Conservation (phyloP, 2,329 filamentous ascomycete genomes). For the Sarocladiaceae sp. region DNA sequence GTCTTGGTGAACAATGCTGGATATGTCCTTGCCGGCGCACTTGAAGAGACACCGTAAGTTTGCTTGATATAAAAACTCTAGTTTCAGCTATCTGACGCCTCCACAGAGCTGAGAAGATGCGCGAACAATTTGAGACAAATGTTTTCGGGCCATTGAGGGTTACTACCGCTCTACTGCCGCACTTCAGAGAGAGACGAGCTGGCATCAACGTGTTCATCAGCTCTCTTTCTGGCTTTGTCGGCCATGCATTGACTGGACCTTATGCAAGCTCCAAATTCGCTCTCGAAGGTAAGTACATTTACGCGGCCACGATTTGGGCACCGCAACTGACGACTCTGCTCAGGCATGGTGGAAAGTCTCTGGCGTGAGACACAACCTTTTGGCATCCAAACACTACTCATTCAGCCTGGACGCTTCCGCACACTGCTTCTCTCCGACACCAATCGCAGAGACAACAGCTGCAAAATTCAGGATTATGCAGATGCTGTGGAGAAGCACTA, state of each 20-base stretch:
- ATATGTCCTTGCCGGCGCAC: slow-evolving; percentile 20
- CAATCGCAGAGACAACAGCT: slow-evolving; percentile 8
- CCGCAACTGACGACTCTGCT: background rate
- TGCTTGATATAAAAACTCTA: too few species aligned
- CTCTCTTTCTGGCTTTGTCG: slow-evolving; percentile 11
- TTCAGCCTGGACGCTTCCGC: slow-evolving; percentile 3
- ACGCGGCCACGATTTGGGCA: background rate
- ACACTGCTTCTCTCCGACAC: background rate
- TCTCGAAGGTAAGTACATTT: slow-evolving; percentile 9
- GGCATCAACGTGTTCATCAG: slow-evolving; percentile 14
- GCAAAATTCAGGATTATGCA: slow-evolving; percentile 11
- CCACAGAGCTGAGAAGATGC: background rate
- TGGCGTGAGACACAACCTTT: slow-evolving; percentile 9
- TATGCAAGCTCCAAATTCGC: slow-evolving; percentile 14
- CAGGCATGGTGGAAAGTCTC: slow-evolving; percentile 14
- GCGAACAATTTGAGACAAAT: background rate
- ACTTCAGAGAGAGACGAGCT: slow-evolving; percentile 10
- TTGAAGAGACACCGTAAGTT: slow-evolving; percentile 22
- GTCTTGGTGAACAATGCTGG: slow-evolving; percentile 36
- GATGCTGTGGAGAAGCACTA: slow-evolving; percentile 8
- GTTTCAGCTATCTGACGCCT: too few species aligned
- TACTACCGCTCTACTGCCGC: slow-evolving; percentile 6
- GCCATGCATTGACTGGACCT: slow-evolving; percentile 7
- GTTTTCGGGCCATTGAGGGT: background rate
- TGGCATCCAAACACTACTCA: slow-evolving; percentile 11